Conservation (phyloP, 345 rosid genomes). For the Firmiana major region DNA sequence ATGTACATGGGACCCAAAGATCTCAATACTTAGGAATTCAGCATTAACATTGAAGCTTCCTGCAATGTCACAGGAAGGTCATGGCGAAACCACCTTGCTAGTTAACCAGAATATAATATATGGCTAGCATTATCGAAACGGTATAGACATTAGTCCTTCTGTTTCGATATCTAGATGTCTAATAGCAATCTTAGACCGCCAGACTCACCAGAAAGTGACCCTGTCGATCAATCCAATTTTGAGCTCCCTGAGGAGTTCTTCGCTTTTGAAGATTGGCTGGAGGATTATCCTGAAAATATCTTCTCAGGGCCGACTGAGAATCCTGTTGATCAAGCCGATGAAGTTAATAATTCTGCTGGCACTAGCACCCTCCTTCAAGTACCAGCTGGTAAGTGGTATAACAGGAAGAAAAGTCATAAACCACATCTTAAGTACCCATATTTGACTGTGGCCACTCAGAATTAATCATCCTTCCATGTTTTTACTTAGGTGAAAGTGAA, state of each 20-base stretch:
- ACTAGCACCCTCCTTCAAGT: slow-evolving; percentile 29
- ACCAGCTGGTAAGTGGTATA: slow-evolving; percentile 7
- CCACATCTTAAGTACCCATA: background rate
- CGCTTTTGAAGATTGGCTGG: slow-evolving; percentile 50
- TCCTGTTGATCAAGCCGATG: slow-evolving; percentile 34
- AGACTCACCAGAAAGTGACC: slow-evolving; percentile 35
- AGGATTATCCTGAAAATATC: slow-evolving; percentile 36
- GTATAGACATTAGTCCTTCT: background rate
- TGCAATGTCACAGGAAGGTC: slow-evolving; percentile 32
- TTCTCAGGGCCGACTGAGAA: slow-evolving; percentile 23
- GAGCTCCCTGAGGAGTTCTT: slow-evolving; percentile 47
- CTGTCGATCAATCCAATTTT: slow-evolving; percentile 32
- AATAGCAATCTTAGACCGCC: slow-evolving; percentile 1
- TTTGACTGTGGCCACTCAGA: background rate
- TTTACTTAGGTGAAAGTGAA: slow-evolving; percentile 20
- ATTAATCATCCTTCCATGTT: background rate
- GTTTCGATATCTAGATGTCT: slow-evolving; percentile 19
- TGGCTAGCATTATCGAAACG: no score
- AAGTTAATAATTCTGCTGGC: slow-evolving; percentile 21
- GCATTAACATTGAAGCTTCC: slow-evolving; percentile 37
- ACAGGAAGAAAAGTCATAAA: slow-evolving; percentile 21
- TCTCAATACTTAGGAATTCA: background rate
- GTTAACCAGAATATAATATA: background rate
- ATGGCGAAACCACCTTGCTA: slow-evolving; percentile 26
- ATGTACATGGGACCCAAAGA: background rate